A percentile compares a stretch with the other conserved stretches of the same genome.
phyloP scores from a whole-genome alignment of 139 green algal genomes.

The Parachlorella kessleri region DNA sequence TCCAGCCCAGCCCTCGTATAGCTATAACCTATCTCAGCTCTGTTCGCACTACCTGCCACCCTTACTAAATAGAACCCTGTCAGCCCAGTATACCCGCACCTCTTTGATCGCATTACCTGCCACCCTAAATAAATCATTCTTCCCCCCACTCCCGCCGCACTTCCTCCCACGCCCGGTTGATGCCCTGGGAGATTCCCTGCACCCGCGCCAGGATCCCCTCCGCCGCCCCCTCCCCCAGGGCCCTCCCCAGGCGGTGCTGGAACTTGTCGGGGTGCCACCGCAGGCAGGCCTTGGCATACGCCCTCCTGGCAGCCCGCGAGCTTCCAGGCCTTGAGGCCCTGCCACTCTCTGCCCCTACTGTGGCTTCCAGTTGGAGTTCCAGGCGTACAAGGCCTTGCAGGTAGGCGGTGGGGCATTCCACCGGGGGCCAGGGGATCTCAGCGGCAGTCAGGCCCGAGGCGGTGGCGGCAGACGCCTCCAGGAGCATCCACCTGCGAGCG shows the following conservation, averaged over 20 bases:
- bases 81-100: too few species aligned
- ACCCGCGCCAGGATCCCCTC: constrained; percentile 8
- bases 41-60: too few species aligned
- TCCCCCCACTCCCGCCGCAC: background rate
- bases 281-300: constrained; percentile 35
- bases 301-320: constrained; percentile 8
- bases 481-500: background rate
- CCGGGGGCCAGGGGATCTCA: constrained; percentile 15
- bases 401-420: background rate
- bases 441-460: background rate
- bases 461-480: background rate
- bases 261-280: constrained; percentile 43
- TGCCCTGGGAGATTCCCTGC: constrained; percentile 9
- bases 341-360: background rate
- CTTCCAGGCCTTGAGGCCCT: background rate
- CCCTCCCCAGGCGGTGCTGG: background rate
- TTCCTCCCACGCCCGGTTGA: background rate
- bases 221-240: background rate
- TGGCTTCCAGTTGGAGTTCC: too few species aligned
- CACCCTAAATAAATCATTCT: too few species aligned
- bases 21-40: too few species aligned
- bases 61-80: too few species aligned
- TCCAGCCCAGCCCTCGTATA: too few species aligned
- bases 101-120: too few species aligned
- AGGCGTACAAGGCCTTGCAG: constrained; percentile 3